Conservation (phyloP, 176 grass and related monocot species). For the Oryza meyeriana region DNA sequence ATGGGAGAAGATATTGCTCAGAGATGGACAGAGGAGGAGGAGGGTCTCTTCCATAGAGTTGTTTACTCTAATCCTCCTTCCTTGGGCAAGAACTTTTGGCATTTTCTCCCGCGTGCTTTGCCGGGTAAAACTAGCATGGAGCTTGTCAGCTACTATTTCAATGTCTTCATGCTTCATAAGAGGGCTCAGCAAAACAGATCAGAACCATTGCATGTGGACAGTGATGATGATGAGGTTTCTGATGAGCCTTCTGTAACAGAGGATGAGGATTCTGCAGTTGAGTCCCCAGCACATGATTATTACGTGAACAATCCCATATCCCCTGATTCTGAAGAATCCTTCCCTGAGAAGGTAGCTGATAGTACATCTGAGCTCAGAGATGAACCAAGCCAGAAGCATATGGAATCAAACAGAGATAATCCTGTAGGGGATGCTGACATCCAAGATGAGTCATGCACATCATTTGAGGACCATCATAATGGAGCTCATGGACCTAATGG, state of each 20-base stretch:
- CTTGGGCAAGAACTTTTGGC: slow-evolving; percentile 69
- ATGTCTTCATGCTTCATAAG: slow-evolving; percentile 83
- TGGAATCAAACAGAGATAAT: slow-evolving; percentile 7
- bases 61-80: slow-evolving; percentile 64
- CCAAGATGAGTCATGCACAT: slow-evolving; percentile 36
- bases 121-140: slow-evolving; percentile 64
- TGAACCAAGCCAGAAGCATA: not conserved
- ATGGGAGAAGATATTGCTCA: slow-evolving; percentile 75
- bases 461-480: slow-evolving; percentile 31
- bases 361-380: not conserved
- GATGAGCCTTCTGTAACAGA: slow-evolving; percentile 16
- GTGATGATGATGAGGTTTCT: slow-evolving; percentile 80
- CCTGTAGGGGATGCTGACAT: not conserved
- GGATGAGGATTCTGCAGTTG: slow-evolving; percentile 48
- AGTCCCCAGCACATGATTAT: slow-evolving; percentile 31
- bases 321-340: slow-evolving; percentile 23
- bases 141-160: slow-evolving; percentile 87
- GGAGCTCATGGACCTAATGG: not conserved
- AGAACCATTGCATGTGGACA: slow-evolving; percentile 59
- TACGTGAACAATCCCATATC: slow-evolving; percentile 7
- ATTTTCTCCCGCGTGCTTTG: slow-evolving; percentile 51
- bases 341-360: slow-evolving; percentile 16
- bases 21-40: slow-evolving; percentile 78
- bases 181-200: slow-evolving; percentile 76
- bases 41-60: slow-evolving; percentile 57